Conservation (phyloP, 108 stramenopile species). For the Pinguiococcus pyrenoidosus region DNA sequence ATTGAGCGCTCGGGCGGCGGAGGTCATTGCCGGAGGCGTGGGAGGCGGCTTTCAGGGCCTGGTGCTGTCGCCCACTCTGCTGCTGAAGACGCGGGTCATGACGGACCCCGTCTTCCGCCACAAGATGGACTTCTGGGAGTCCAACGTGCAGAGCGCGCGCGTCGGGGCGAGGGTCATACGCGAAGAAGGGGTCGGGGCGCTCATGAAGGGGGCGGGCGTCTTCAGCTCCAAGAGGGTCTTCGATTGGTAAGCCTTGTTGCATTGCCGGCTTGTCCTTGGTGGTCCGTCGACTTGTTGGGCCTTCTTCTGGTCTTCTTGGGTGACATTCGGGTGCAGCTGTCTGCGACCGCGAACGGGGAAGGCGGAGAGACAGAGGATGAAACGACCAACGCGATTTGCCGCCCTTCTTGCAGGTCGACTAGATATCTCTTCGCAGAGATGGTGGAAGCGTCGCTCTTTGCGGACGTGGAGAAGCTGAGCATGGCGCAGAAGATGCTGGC, state of each 20-base stretch:
- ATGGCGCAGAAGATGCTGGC: conserved; percentile 25
- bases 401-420: no score
- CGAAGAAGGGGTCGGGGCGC: conserved; percentile 29
- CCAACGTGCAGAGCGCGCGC: conserved; percentile 16
- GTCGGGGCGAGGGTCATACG: conserved; percentile 38
- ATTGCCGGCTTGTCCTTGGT: no score
- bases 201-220: conserved; percentile 46
- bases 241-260: no score
- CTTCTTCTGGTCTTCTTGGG: no score
- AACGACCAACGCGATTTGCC: no score
- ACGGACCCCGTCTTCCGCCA: conserved; percentile 47
- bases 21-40: conserved; percentile 36
- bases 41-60: conserved; percentile 46
- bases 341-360: no score
- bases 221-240: conserved; percentile 50
- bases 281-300: no score
- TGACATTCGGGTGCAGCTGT: no score
- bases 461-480: background rate
- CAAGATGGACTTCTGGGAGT: background rate
- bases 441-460: conserved; percentile 12
- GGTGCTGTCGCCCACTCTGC: conserved; percentile 44
- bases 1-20: conserved; percentile 14
- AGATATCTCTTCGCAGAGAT: conserved; percentile 42
- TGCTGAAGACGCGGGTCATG: conserved; percentile 59
- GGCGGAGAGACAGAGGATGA: no score